Percentiles rank a stretch among this genome's conserved stretches.
Conservation (phyloP, 192 early-diverging fungal species). For the Backusella tarrabulga region DNA sequence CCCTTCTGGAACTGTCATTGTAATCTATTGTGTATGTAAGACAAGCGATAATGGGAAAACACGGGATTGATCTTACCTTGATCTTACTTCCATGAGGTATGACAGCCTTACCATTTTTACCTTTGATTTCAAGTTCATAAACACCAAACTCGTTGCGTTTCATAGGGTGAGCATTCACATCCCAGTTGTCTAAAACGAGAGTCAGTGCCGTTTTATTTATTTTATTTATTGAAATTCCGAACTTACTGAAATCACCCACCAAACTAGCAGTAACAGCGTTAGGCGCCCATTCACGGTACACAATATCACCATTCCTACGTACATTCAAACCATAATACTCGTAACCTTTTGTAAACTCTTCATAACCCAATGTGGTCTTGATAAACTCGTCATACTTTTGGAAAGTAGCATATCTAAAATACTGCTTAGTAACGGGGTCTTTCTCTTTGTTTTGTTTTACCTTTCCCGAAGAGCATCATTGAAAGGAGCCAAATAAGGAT, state of each 20-base stretch:
- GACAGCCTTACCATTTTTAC: constrained; percentile 57
- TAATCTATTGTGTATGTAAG: constrained; percentile 46
- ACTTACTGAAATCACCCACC: constrained; percentile 92
- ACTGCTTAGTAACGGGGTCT: not conserved
- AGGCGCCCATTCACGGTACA: constrained; percentile 97
- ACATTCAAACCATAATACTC: constrained; percentile 82
- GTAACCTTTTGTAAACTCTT: constrained; percentile 80
- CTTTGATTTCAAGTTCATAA: constrained; percentile 74
- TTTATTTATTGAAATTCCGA: not conserved
- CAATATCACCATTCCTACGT: constrained; percentile 54
- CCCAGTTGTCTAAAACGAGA: constrained; percentile 73
- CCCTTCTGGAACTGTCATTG: constrained; percentile 63
- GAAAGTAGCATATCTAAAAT: constrained; percentile 53
- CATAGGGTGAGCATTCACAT: constrained; percentile 73
- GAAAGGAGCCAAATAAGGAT: constrained; percentile 81
- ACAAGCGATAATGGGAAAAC: not conserved
- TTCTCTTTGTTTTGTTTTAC: constrained; percentile 27
- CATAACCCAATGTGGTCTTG: constrained; percentile 69
- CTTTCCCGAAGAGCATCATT: constrained; percentile 56
- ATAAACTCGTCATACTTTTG: constrained; percentile 72
- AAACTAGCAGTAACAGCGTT: constrained; percentile 74
- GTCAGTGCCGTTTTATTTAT: not conserved
- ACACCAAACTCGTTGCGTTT: constrained; percentile 79
- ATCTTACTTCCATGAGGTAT: constrained; percentile 89
- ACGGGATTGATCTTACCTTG: constrained; percentile 52